Conservation (phyloP, 2,329 filamentous ascomycete genomes). For the Colletotrichum costaricense region DNA sequence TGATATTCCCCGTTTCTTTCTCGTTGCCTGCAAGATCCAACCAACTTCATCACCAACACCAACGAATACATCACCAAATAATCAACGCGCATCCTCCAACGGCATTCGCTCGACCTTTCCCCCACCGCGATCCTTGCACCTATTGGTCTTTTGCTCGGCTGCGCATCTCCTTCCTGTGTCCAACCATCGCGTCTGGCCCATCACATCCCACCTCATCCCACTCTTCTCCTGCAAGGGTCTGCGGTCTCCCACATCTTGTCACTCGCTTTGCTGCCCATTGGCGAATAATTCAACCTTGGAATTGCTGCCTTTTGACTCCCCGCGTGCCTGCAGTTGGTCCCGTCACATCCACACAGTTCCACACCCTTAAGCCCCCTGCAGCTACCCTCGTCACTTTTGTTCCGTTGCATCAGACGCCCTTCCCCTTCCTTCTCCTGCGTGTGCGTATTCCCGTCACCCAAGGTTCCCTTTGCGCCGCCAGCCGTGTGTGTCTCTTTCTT, state of each 20-base stretch:
- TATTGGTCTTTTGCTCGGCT: neutral
- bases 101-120: neutral
- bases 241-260: neutral
- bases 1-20: neutral
- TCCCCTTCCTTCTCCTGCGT: neutral
- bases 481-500: neutral
- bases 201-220: neutral
- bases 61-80: neutral
- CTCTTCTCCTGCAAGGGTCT: neutral
- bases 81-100: neutral
- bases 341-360: neutral
- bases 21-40: neutral
- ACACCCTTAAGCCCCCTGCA: constrained; percentile 7
- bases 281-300: neutral
- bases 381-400: constrained; percentile 27
- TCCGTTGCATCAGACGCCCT: constrained; percentile 24
- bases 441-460: neutral
- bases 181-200: neutral
- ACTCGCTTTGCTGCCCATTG: neutral
- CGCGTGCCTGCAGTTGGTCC: neutral
- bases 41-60: neutral
- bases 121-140: neutral
- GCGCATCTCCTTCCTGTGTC: neutral
- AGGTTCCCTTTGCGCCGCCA: neutral
- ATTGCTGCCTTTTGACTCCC: neutral